Conservation (phyloP, 2,329 filamentous ascomycete species). For the Colletotrichum sp. region DNA sequence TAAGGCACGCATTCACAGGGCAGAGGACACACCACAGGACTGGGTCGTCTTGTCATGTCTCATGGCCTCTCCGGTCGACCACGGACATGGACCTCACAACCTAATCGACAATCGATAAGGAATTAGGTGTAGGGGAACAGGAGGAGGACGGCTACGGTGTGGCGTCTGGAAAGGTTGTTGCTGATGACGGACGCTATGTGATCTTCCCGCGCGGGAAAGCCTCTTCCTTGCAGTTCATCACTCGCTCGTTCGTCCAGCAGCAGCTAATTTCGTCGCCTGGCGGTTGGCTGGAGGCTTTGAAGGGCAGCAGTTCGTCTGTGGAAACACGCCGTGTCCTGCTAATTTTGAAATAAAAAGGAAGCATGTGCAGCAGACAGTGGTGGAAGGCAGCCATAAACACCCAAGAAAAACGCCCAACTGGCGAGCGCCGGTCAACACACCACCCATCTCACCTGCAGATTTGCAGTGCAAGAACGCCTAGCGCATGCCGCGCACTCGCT, state of each 20-base stretch:
- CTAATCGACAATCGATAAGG: neutral
- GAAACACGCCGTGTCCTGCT: neutral
- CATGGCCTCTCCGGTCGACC: neutral
- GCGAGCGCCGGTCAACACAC: neutral
- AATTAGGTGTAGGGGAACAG: neutral
- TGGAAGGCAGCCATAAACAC: neutral
- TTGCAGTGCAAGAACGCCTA: slow-evolving; percentile 7
- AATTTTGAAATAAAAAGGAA: neutral
- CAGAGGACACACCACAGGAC: neutral
- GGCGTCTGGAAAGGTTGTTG: neutral
- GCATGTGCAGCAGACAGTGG: neutral
- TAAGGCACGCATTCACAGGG: neutral
- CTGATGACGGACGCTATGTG: slow-evolving; percentile 5
- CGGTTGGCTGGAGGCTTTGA: neutral
- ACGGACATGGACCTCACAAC: neutral
- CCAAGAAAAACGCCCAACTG: neutral
- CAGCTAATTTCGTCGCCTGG: neutral
- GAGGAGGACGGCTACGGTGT: slow-evolving; percentile 5
- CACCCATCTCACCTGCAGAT: neutral
- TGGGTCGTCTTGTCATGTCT: neutral
- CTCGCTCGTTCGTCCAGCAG: neutral
- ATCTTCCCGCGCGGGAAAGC: neutral
- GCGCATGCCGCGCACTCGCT: slow-evolving; percentile 19
- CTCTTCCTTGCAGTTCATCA: neutral
- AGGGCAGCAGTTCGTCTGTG: neutral